Evolutionary conservation across 345 rosid genomes (phyloP), one percentile per base, ranked within the genome.

Genomic region (Moricandia moricandioides): DNA sequence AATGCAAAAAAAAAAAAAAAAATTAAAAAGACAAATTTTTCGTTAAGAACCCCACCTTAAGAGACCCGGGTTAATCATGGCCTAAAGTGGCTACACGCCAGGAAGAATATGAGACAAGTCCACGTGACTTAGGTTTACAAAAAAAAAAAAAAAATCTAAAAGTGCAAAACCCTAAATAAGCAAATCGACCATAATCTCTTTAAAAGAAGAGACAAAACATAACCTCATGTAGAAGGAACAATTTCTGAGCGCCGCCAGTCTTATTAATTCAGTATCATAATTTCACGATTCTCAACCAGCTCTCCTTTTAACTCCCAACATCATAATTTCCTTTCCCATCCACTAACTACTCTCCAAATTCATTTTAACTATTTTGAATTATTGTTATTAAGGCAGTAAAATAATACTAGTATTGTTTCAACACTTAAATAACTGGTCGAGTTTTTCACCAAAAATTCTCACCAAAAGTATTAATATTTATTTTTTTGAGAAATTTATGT

Each of bases 141-240:
- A 39, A 69, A 21, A 35, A 39, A 39, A 69, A 21, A 35, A 21
- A 21, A 21, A 21, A 7, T 24, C 5, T 3, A 3, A 33, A 47
- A 57, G 49, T 65, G 29, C 37, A 47, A 77, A 69, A 7, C 69
- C 81, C 77, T 66, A 71, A 78, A 58, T 65, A 71, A 71, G 81
- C 73, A 78, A 71, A 78, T 78, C 77, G 69, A 60, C 81, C 77
- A 78, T 71, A 71, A 78, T 78, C 81, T 78, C 77, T 77, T 71
- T 59, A 71, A 71, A 78, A 78, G 81, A 71, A 71, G 67, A 78
- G 73, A 78, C 81, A 78, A 71, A 66, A 71, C 81, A 65, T 69
- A 78, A 71, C 81, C 77, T 66, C 77, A 47, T 71, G 81, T 78
- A 59, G 81, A 78, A 78, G 81, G 81, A 78, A 78, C 81, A 78